A percentile compares a stretch with the other conserved stretches of the same genome.
phyloP scores from a whole-genome alignment of 106 monocot genomes.

The Alisma plantagoaquatica region DNA sequence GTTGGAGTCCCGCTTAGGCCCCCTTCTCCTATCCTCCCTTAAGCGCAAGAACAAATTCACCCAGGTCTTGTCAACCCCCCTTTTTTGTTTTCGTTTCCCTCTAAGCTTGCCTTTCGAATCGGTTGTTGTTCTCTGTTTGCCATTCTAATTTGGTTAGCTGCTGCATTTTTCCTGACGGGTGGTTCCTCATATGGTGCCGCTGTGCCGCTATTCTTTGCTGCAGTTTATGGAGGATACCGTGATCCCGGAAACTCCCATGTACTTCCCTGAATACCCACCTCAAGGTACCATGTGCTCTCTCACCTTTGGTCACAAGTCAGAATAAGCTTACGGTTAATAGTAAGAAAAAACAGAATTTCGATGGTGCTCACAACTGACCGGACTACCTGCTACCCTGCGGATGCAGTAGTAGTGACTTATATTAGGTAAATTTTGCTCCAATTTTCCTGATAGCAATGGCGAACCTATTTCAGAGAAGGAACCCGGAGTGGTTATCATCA shows the following conservation, averaged over 20 bases:
- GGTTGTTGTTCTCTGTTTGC: too few relatives aligned
- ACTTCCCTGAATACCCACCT: conserved; percentile 67
- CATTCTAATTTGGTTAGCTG: too few relatives aligned
- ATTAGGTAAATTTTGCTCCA: background rate
- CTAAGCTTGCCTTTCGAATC: too few relatives aligned
- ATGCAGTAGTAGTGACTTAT: background rate
- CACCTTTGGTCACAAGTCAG: background rate
- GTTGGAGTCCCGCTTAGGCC: conserved; percentile 49
- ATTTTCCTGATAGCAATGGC: background rate
- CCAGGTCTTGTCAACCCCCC: conserved; percentile 19
- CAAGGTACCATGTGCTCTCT: conserved; percentile 37
- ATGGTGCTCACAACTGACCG: background rate
- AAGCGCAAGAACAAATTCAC: conserved; percentile 57
- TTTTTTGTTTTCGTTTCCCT: background rate
- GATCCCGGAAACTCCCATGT: conserved; percentile 90
- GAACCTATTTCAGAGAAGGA: conserved; percentile 45
- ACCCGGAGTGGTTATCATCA: conserved; percentile 34
- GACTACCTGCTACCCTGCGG: background rate
- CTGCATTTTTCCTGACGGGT: too few relatives aligned
- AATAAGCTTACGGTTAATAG: background rate
- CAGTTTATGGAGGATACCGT: conserved; percentile 64
- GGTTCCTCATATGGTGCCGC: conserved; percentile 32
- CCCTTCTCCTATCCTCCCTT: conserved; percentile 28
- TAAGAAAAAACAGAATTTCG: background rate
- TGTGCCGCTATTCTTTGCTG: conserved; percentile 35